Evolutionary conservation across 176 grass and related monocot genomes (phyloP).

Genomic region (Carex littledalei): DNA sequence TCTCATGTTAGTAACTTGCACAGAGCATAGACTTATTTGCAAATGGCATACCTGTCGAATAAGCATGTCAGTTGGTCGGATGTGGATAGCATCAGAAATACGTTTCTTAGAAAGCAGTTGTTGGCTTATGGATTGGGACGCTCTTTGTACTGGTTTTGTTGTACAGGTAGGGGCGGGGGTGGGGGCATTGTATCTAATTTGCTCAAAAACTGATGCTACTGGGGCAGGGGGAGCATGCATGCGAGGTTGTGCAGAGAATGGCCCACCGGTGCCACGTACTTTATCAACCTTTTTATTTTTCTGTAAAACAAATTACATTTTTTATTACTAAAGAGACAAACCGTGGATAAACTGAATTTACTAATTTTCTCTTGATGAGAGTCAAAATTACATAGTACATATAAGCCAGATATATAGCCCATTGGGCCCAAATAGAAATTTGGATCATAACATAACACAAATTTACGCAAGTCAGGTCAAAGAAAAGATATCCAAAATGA

Average conservation of each 20-base stretch:
- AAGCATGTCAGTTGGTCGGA: conserved; percentile 23
- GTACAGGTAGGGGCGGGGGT: background rate
- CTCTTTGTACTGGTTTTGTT: background rate
- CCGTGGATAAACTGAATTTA: too few species aligned
- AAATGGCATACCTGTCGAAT: background rate
- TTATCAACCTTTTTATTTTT: conserved; percentile 4
- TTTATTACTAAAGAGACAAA: too few species aligned
- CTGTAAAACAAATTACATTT: background rate
- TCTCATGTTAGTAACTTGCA: background rate
- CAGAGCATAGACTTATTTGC: background rate
- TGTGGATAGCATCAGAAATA: conserved; percentile 20
- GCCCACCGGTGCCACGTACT: background rate
- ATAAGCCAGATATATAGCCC: too few species aligned
- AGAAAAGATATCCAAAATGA: background rate
- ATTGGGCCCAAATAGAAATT: too few species aligned
- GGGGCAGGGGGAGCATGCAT: background rate
- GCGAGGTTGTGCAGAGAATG: background rate
- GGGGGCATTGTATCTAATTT: background rate
- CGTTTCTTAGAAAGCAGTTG: background rate
- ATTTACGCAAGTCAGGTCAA: background rate
- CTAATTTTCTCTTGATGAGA: too few species aligned
- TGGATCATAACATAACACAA: background rate
- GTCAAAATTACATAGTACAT: too few species aligned
- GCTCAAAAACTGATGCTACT: background rate
- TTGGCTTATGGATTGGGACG: background rate